phyloP scores from a whole-genome alignment of 805 yeast genomes.

The Lipomyces sp. region DNA sequence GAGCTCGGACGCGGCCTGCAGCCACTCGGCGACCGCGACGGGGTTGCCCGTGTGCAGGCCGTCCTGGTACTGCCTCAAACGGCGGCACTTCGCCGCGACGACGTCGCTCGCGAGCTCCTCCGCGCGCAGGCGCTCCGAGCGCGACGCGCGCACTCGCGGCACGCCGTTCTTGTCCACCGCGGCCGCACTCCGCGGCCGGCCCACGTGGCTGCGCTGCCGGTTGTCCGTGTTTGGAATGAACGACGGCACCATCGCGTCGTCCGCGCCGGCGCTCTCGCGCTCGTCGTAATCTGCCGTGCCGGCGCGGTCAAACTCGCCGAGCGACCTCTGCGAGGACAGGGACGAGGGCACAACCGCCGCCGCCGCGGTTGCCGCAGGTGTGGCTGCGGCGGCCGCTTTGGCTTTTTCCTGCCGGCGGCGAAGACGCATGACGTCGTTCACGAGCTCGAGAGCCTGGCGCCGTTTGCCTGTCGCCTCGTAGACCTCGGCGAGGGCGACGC shows the following conservation, averaged over 20 bases:
- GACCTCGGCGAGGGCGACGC: conserved; percentile 78
- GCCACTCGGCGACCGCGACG: conserved; percentile 75
- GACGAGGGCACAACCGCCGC: neutral
- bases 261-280: neutral
- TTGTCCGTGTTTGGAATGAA: conserved; percentile 23
- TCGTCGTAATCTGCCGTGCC: too few relatives aligned
- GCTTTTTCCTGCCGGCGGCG: conserved; percentile 26
- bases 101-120: conserved; percentile 22
- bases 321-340: too few relatives aligned
- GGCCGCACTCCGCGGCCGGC: conserved; percentile 9
- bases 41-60: conserved; percentile 38
- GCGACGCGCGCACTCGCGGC: conserved; percentile 5
- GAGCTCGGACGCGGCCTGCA: conserved; percentile 74
- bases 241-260: conserved; percentile 12
- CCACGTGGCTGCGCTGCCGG: neutral
- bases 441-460: conserved; percentile 35
- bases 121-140: conserved; percentile 20
- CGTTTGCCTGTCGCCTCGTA: conserved; percentile 46
- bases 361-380: neutral
- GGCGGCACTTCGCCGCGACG: conserved; percentile 17
- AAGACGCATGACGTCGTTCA: conserved; percentile 33
- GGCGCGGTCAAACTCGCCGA: neutral
- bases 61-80: conserved; percentile 21
- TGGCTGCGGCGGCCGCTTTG: neutral
- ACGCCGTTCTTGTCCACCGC: neutral